Evolutionary conservation across 2,329 filamentous ascomycete genomes (phyloP).

Genomic region (Colletotrichum orbiculare): DNA sequence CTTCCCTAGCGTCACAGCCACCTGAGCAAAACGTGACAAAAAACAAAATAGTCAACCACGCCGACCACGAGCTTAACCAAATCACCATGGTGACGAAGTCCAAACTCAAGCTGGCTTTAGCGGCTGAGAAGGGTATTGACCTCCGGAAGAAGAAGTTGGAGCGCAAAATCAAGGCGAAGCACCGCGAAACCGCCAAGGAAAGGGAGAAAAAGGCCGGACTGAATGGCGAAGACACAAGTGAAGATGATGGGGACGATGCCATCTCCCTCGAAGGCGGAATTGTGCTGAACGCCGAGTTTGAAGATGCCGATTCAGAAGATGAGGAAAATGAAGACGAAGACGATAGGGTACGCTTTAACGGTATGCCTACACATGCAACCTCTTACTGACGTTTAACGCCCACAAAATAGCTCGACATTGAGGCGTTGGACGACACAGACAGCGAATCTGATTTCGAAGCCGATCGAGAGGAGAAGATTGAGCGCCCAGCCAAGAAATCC

Average conservation of each 20-base stretch:
- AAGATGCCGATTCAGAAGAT: conserved; percentile 38
- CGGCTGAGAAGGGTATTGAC: conserved; percentile 65
- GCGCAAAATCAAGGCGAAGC: conserved; percentile 58
- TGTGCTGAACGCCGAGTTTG: conserved; percentile 31
- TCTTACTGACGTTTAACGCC: conserved; percentile 32
- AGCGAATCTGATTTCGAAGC: conserved; percentile 75
- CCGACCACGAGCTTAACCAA: conserved; percentile 20
- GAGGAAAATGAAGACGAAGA: conserved; percentile 43
- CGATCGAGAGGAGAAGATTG: conserved; percentile 79
- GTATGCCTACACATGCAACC: not conserved
- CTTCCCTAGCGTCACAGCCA: conserved; percentile 16
- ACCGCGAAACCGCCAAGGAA: conserved; percentile 50
- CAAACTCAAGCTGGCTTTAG: conserved; percentile 65
- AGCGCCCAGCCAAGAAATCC: conserved; percentile 59
- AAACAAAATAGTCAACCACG: conserved; percentile 11
- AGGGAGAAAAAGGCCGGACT: conserved; percentile 44
- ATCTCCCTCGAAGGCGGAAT: conserved; percentile 46
- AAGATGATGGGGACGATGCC: conserved; percentile 41
- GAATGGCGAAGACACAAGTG: conserved; percentile 37
- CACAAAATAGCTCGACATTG: conserved; percentile 58
- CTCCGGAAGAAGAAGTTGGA: conserved; percentile 63
- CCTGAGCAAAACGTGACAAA: not conserved
- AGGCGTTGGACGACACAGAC: conserved; percentile 70
- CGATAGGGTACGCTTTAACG: conserved; percentile 37
- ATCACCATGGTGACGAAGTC: conserved; percentile 54